Conservation (phyloP, 176 grass and related monocot species). For the Zoysia pacifica region DNA sequence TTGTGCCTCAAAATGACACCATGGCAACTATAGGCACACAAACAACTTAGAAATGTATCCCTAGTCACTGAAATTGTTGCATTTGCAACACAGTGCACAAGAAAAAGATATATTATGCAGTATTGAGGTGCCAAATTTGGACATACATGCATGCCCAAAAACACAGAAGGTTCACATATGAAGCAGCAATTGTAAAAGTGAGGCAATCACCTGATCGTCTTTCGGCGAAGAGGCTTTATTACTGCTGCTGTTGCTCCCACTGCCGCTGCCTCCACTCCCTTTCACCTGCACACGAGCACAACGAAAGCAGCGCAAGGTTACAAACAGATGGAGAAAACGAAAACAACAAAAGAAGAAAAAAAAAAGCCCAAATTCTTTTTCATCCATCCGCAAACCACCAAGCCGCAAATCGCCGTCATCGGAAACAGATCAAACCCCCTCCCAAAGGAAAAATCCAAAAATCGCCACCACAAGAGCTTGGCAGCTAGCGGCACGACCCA, state of each 20-base stretch:
- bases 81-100: constrained; percentile 3
- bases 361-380: constrained; percentile 5
- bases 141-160: constrained; percentile 22
- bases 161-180: neutral
- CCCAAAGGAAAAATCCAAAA: neutral
- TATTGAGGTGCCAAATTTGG: constrained; percentile 23
- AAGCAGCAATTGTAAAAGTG: constrained; percentile 20
- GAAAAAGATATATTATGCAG: neutral
- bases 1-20: neutral
- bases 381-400: constrained; percentile 36
- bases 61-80: neutral
- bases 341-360: constrained; percentile 8
- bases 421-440: constrained; percentile 24
- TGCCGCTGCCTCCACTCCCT: constrained; percentile 43
- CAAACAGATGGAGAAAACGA: neutral
- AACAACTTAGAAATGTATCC: neutral
- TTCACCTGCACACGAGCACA: constrained; percentile 42
- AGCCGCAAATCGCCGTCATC: constrained; percentile 30
- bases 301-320: constrained; percentile 22
- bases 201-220: constrained; percentile 48
- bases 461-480: neutral
- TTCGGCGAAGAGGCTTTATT: constrained; percentile 46
- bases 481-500: constrained; percentile 10
- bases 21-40: neutral
- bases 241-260: constrained; percentile 46